Evolutionary conservation across 2,329 filamentous ascomycete species (phyloP), one percentile per base, ranked within the genome.

Genomic region (Ceratocystis harringtonii): DNA sequence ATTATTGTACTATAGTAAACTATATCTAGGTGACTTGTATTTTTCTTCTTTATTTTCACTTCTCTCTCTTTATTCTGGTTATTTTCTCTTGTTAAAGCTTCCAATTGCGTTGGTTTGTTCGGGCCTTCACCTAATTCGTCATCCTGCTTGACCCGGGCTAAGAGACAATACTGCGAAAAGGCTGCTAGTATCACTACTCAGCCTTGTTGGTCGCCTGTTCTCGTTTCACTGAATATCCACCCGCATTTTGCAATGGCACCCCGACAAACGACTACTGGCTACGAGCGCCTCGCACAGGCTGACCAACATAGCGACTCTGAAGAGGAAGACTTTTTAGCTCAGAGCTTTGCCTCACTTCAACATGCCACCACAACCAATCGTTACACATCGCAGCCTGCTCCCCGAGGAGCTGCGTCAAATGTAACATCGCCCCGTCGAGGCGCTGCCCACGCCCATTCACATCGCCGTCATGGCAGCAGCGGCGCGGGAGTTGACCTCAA

Each of bases 401-500:
- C 81, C 66, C 81, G 81, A 70, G 36, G 36, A 41, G 60, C 66
- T 44, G 60, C 63, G 3, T 83, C 82, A 64, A 80, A 79, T 72
- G 84, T 86, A 79, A 76, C 79, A 66, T 81, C 81, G 45, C 80
- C 81, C 60, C 65, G 52, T 28, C 62, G 36, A 17, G 41, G 50
- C 50, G 25, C 50, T 45, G 22, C 28, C 4, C 45, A 22, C 43
- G 4, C 22, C 17, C 58, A 17, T 17, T 43, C 58, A 12, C 65
- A 62, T 22, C 58, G 57, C 72, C 79, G 77, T 70, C 76, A 72
- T 70, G 81, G 74, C 70, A 88, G 74, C 70, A 88, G 89, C 73
- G 94, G 92, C 71, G 90, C 90, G 22, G 92, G 92, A 2, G 92
- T 99, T 19, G 94, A 99, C 72, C 89, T 99, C 73, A 97, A 97